Evolutionary conservation across 306 rosid species (phyloP).

Genomic region (Vicia villosa): DNA sequence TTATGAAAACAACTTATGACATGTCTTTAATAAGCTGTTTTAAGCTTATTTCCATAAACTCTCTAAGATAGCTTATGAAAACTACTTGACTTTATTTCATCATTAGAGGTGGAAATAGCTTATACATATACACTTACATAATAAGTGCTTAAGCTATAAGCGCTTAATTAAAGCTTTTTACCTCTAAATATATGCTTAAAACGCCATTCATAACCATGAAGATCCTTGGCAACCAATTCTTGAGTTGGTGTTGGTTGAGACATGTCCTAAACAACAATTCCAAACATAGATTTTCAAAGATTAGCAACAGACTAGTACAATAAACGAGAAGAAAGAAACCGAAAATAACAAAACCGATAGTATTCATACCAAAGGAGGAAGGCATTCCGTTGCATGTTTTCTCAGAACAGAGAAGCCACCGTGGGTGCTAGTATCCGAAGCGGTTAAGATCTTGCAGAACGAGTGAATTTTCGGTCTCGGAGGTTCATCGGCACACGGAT

Average conservation of each 20-base stretch:
- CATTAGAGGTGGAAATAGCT: too few species aligned
- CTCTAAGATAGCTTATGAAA: too few species aligned
- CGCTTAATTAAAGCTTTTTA: not conserved
- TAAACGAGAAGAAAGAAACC: not conserved
- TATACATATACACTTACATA: too few species aligned
- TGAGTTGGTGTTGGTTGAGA: slow-evolving; percentile 86
- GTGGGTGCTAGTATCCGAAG: slow-evolving; percentile 96
- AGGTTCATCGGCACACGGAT: slow-evolving; percentile 47
- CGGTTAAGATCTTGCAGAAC: slow-evolving; percentile 85
- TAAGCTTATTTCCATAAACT: too few species aligned
- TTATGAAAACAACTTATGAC: too few species aligned
- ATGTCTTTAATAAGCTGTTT: too few species aligned
- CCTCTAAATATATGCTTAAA: slow-evolving; percentile 98
- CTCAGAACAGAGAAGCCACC: slow-evolving; percentile 96
- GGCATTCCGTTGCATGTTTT: slow-evolving; percentile 93
- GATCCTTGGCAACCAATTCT: slow-evolving; percentile 89
- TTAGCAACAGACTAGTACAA: not conserved
- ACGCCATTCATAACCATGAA: slow-evolving; percentile 94
- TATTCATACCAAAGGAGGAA: slow-evolving; percentile 76
- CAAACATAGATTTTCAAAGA: slow-evolving; percentile 5
- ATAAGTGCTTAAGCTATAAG: too few species aligned
- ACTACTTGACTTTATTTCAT: too few species aligned
- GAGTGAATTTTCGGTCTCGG: slow-evolving; percentile 57
- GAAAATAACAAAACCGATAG: not conserved
- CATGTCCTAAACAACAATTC: slow-evolving; percentile 62